Conservation (phyloP, 805 yeast species). For the Hanseniaspora opuntiae region DNA sequence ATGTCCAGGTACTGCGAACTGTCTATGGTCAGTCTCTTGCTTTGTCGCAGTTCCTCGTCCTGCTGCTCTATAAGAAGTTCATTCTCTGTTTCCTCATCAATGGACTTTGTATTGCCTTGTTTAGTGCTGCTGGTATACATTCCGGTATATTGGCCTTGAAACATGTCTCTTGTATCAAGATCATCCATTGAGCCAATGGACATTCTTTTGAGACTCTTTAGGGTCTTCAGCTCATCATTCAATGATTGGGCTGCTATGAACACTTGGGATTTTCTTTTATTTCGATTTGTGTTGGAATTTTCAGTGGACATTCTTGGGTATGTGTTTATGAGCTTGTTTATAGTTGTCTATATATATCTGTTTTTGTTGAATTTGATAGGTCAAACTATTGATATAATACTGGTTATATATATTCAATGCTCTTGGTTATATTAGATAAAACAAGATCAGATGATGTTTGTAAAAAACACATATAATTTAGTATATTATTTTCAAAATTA, state of each 20-base stretch:
- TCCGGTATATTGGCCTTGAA: neutral
- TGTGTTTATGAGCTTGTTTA: neutral
- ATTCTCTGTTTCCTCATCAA: neutral
- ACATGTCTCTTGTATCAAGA: constrained; percentile 6
- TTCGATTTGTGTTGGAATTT: constrained; percentile 4
- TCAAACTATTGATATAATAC: neutral
- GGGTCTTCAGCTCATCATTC: constrained; percentile 60
- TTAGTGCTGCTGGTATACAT: constrained; percentile 30
- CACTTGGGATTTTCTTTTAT: constrained; percentile 33
- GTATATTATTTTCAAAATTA: too few species aligned
- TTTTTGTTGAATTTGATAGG: neutral
- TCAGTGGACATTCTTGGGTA: neutral
- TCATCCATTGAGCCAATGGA: constrained; percentile 47
- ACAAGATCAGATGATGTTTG: too few species aligned
- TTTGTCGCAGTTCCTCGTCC: constrained; percentile 1
- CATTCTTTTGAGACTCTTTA: constrained; percentile 57
- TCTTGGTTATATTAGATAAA: neutral
- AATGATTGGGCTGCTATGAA: constrained; percentile 61
- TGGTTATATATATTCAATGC: neutral
- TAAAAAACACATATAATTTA: too few species aligned
- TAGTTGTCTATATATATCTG: neutral
- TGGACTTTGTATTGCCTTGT: neutral
- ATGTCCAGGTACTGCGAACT: constrained; percentile 4
- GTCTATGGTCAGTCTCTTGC: constrained; percentile 7
- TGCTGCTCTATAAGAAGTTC: neutral